Evolutionary conservation across 225 moss, liverwort and hornwort genomes (phyloP), one percentile per base, ranked within the genome.

Genomic region (Rhytidiadelphus loreus): DNA sequence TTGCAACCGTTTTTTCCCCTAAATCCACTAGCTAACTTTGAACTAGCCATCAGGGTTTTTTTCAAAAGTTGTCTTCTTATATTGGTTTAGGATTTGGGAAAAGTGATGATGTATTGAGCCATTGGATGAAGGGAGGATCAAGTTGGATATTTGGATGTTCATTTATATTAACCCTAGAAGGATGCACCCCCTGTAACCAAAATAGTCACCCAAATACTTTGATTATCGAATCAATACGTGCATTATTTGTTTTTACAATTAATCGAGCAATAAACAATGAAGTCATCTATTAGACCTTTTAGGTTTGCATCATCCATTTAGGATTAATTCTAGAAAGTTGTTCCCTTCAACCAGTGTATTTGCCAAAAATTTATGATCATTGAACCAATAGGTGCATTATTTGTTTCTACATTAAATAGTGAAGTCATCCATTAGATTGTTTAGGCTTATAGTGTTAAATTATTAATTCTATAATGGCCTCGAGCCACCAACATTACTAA

Each of bases 51-150:
- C 11, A 1, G 0, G 21, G n/a, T n/a, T 37, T 37, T 66, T 21
- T 1, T 2, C 1, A 3, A 66, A n/a, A 1, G 22, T 2, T n/a
- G 3, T 1, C 6, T 23, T 13, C 7, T 20, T 23, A 3, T 21
- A 66, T 16, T 37, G 7, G 12, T 68, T 22, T 12, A 68, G 1
- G 22, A 1, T 39, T 69, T 39, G 21, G 7, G 0, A 69, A 69
- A 69, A 23, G 6, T n/a, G n/a, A n/a, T 66, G 21, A 66, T 6
- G 3, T 12, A 66, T 3, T 11, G 3, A 66, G 21, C 9, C 6
- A 37, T 21, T 37, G 19, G 20, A 20, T 37, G 37, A 66, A 37
- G 3, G 3, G 6, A 66, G 3, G 66, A 37, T 2, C 0, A 37
- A 0, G 2, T 66, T 37, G 21, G 12, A 0, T 12, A 21, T 66